phyloP scores from a whole-genome alignment of 2,329 filamentous ascomycete species.

The Trichophyton schoenleinii region DNA sequence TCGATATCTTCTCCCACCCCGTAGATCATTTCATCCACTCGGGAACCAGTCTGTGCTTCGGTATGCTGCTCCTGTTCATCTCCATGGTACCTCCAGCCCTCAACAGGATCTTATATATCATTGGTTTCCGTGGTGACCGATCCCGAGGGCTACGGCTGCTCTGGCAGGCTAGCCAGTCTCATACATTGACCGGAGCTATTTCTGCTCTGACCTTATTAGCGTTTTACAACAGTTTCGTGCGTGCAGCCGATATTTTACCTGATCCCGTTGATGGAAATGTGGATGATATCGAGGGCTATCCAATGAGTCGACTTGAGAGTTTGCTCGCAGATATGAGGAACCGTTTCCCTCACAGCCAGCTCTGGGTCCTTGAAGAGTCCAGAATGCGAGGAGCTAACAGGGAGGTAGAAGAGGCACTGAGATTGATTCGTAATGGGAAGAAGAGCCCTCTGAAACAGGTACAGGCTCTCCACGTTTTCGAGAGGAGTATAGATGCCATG shows the following conservation, averaged over 20 bases:
- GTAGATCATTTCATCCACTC: slow-evolving; percentile 83
- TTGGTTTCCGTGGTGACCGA: slow-evolving; percentile 84
- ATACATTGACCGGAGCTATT: slow-evolving; percentile 87
- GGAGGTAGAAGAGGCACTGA: slow-evolving; percentile 54
- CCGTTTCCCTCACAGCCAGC: slow-evolving; percentile 65
- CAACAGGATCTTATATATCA: slow-evolving; percentile 69
- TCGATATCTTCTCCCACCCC: slow-evolving; percentile 56
- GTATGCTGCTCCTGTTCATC: slow-evolving; percentile 72
- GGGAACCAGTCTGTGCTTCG: slow-evolving; percentile 79
- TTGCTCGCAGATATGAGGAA: slow-evolving; percentile 62
- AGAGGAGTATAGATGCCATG: slow-evolving; percentile 66
- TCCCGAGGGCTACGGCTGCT: slow-evolving; percentile 71
- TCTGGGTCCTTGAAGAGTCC: slow-evolving; percentile 85
- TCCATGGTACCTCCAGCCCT: slow-evolving; percentile 88
- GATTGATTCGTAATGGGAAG: slow-evolving; percentile 47
- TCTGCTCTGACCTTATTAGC: slow-evolving; percentile 67
- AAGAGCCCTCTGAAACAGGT: slow-evolving; percentile 76
- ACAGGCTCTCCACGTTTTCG: slow-evolving; percentile 71
- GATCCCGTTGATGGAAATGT: slow-evolving; percentile 32
- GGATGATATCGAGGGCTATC: slow-evolving; percentile 57
- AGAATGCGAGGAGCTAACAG: slow-evolving; percentile 58
- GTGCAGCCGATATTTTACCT: slow-evolving; percentile 77
- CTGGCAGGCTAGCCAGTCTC: slow-evolving; percentile 76
- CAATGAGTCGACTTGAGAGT: slow-evolving; percentile 51
- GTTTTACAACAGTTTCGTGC: slow-evolving; percentile 80